Evolutionary conservation across 805 yeast genomes (phyloP).

Genomic region (Jamesozyma gamospora): DNA sequence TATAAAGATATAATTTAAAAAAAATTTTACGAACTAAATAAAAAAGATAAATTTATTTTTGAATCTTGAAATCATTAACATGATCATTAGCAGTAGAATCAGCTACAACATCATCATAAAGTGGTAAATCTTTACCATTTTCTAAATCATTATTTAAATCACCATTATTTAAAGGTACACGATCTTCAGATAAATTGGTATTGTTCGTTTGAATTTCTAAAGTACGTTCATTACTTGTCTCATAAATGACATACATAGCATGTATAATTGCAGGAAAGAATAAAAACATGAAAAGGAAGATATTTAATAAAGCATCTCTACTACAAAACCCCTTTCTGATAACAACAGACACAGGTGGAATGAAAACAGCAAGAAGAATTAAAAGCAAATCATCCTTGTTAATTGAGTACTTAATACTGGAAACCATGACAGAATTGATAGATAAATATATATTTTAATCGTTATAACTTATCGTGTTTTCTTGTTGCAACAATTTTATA

Average conservation of each 20-base stretch:
- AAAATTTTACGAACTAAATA: too few species aligned
- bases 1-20: not conserved
- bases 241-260: slow-evolving; percentile 18
- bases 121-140: slow-evolving; percentile 9
- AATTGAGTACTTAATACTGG: slow-evolving; percentile 16
- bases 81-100: slow-evolving; percentile 1
- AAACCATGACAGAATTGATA: too few species aligned
- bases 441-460: too few species aligned
- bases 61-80: slow-evolving; percentile 17
- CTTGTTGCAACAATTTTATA: too few species aligned
- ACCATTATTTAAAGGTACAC: slow-evolving; percentile 10
- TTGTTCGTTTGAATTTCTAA: slow-evolving; percentile 2
- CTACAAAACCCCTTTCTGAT: slow-evolving; percentile 16
- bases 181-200: slow-evolving; percentile 2
- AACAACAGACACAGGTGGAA: slow-evolving; percentile 20
- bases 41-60: slow-evolving; percentile 3
- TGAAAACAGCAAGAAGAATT: slow-evolving; percentile 12
- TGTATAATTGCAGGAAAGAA: slow-evolving; percentile 23
- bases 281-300: slow-evolving; percentile 12
- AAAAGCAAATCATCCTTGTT: slow-evolving; percentile 19
- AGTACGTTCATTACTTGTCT: slow-evolving; percentile 17
- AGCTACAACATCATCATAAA: slow-evolving; percentile 12
- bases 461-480: too few species aligned
- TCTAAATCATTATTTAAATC: slow-evolving; percentile 17
- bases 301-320: slow-evolving; percentile 15